These are phyloP conservation scores for Oryza glaberrima DNA, from an alignment of 176 grass and related monocot genomes.

Conservation along the genomic window DNA sequence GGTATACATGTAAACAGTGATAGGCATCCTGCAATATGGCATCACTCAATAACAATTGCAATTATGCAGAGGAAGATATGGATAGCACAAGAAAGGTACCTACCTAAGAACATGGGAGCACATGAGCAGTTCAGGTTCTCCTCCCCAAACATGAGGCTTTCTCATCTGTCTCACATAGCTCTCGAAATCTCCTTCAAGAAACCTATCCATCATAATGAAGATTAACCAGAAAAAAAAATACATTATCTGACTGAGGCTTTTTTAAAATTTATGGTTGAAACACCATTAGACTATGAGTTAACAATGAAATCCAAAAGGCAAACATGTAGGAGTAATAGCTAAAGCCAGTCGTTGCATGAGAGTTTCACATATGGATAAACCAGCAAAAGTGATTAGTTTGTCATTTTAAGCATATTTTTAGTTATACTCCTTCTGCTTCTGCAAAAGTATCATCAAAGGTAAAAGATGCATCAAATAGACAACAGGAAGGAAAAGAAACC, in stretches of 20 bases:
- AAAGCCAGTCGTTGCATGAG: too few relatives aligned
- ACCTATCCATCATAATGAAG: slow-evolving; percentile 43
- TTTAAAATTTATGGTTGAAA: neutral
- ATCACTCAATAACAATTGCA: slow-evolving; percentile 10
- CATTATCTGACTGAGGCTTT: neutral
- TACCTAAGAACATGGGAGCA: slow-evolving; percentile 94
- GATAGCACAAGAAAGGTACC: slow-evolving; percentile 2
- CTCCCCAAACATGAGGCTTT: slow-evolving; percentile 89
- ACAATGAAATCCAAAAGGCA: neutral
- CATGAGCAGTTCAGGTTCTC: slow-evolving; percentile 91
- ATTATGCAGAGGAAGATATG: neutral
- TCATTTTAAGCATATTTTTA: slow-evolving; percentile 20
- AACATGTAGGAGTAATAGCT: neutral
- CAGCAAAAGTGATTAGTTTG: neutral
- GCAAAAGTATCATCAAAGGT: neutral
- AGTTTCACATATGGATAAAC: neutral
- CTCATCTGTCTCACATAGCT: slow-evolving; percentile 86
- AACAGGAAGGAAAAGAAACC: slow-evolving; percentile 49
- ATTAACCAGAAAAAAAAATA: neutral
- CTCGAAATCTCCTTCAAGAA: slow-evolving; percentile 93
- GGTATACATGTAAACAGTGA: slow-evolving; percentile 88
- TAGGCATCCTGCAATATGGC: slow-evolving; percentile 71
- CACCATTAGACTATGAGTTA: neutral
- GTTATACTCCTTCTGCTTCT: neutral
- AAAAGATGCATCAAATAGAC: neutral